Base-by-base conservation (phyloP, 1,284 basidiomycete species). In the Irpex lacteus region DNA sequence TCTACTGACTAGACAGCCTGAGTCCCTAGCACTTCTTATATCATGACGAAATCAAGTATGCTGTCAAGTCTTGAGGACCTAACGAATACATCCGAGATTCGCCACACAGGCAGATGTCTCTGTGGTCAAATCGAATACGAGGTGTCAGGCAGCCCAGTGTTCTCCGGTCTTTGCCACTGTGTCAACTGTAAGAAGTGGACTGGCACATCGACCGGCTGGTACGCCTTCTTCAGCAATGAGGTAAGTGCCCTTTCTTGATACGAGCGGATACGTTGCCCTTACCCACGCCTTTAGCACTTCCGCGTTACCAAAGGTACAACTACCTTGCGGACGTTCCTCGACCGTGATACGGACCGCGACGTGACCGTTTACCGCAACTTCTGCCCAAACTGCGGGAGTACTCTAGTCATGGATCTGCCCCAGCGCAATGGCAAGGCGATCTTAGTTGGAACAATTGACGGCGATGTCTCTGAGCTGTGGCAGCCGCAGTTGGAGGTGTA, bases 81-180 rank as follows among this genome's bases (percentile, higher is more conserved):
- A 26, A 3, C 21, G 21, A 26, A 26, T 44, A 8, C 8, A 7
- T 15, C 49, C 11, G 55, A 57, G 8, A 21, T 18, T 38, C 55
- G 18, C 37, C 55, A 34, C 13, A 57, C 55, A 8, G 44, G 58
- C 26, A 15, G 6, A 55, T 55, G 54, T n/a, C 26, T 55, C 8
- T 55, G 54, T 26, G 58, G 58, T 11, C 32, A 44, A 21, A 59
- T 59, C 37, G 6, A 32, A 19, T 59, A 44, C 58, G 58, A 59
- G 44, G 13, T 59, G 7, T 40, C 37, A 19, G 58, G 58, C 37
- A 11, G 40, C 7, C 58, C 58, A n/a, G 6, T 59, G 8, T 40
- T 49, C 58, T 11, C 7, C 37, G 37, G 8, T 21, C 37, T 59
- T 6, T 59, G 58, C 19, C 58, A 59, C 21, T 59, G 58, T 36